A percentile compares a stretch with the other conserved stretches of the same genome.
Conservation (phyloP, 768 basidiomycete species). For the Imleria badia region DNA sequence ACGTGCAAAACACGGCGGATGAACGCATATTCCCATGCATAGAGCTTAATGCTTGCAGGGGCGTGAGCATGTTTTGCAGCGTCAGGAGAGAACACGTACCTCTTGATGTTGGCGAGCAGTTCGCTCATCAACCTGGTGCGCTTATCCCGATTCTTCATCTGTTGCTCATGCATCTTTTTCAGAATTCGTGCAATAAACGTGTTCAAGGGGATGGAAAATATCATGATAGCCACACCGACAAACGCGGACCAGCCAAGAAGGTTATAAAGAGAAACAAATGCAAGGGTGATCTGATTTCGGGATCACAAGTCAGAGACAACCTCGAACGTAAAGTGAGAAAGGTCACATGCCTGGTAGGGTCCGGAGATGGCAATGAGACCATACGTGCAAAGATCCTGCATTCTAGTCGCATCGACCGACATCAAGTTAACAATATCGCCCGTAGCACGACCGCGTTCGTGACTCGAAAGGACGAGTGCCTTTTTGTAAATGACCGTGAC, state of each 20-base stretch:
- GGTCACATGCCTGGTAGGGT: constrained; percentile 66
- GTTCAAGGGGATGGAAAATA: constrained; percentile 76
- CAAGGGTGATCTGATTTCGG: constrained; percentile 64
- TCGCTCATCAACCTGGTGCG: constrained; percentile 90
- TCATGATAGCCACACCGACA: constrained; percentile 86
- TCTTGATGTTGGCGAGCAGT: constrained; percentile 86
- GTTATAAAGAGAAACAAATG: constrained; percentile 86
- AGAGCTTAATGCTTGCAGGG: constrained; percentile 75
- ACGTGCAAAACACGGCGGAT: constrained; percentile 72
- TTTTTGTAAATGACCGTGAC: constrained; percentile 86
- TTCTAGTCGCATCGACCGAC: constrained; percentile 78
- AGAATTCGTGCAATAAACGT: constrained; percentile 67
- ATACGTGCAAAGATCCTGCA: constrained; percentile 79
- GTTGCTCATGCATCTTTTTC: constrained; percentile 77
- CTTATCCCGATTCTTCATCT: constrained; percentile 92
- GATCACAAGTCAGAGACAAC: neutral
- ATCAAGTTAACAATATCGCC: constrained; percentile 96
- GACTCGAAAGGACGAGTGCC: constrained; percentile 80
- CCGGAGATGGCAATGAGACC: constrained; percentile 85
- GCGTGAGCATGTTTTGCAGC: neutral
- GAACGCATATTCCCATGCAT: constrained; percentile 95
- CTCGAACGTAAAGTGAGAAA: too few relatives aligned
- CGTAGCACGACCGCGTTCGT: constrained; percentile 75
- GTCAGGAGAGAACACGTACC: constrained; percentile 35
- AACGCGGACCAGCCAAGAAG: constrained; percentile 92